Evolutionary conservation across 306 rosid genomes (phyloP), one percentile per base, ranked within the genome.

Genomic region (Glycine latifolia): DNA sequence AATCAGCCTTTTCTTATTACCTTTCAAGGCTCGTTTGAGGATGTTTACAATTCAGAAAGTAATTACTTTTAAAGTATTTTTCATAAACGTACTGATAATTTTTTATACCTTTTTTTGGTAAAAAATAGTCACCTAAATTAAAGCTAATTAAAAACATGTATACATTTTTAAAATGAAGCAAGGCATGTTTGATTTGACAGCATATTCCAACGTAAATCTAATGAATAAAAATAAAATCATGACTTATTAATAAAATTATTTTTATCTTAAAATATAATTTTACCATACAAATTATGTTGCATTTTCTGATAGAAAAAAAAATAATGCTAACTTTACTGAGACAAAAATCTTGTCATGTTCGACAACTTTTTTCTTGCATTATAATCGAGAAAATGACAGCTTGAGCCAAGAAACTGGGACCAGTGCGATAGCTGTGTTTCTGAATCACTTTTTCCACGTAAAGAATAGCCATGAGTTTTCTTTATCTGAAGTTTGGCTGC

Each of bases 401-500:
- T 46, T 44, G 55, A 68, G 56, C 9, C 43, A 48, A 48, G 75
- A 70, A 47, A 46, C 1, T 44, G 74, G 75, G 58, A 12, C 14
- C 76, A 6, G 1, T 41, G 73, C 13, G 7, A 67, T 67, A 67
- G 73, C 54, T 67, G 73, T 67, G 20, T 12, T 35, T 71, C 75
- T 49, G 55, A 69, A 20, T 41, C 2, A 14, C 52, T 13, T 71
- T 71, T 71, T 79, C 78, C 49, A 15, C 31, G 10, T 79, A 9
- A 58, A 79, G 60, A 60, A 70, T 47, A 33, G 35, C 9, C 33
- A 16, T 4, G 3, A 75, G 0, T 16, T 76, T 47, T 71, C 82
- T 82, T 82, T 77, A 55, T 59, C 11, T 53, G 37, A 59, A 17
- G 78, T 76, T 76, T 77, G 82, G 67, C 78, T 49, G 86, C 67